Percentiles rank a stretch among this genome's conserved stretches.
These are phyloP conservation scores for Oropetium thomaeum DNA, from an alignment of 176 grass and related monocot species.

Conservation along the genomic window DNA sequence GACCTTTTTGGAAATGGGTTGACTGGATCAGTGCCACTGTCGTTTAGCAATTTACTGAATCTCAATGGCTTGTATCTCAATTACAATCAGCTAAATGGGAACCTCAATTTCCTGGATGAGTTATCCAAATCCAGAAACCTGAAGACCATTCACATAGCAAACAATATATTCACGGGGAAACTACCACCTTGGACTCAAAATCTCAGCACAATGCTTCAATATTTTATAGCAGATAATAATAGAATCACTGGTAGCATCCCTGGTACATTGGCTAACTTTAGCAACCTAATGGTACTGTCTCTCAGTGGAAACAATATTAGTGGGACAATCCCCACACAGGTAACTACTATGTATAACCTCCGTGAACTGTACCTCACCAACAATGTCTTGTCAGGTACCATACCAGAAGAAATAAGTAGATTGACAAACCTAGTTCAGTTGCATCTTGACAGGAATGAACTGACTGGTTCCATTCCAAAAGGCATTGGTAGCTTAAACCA, in stretches of 20 bases:
- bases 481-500: slow-evolving; percentile 14
- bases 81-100: slow-evolving; percentile 30
- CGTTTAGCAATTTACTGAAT: slow-evolving; percentile 31
- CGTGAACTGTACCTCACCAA: slow-evolving; percentile 29
- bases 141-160: background rate
- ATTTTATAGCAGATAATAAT: slow-evolving; percentile 15
- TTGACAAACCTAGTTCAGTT: slow-evolving; percentile 24
- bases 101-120: slow-evolving; percentile 34
- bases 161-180: slow-evolving; percentile 10
- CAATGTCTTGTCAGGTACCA: slow-evolving; percentile 34
- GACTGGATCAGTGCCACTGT: slow-evolving; percentile 36
- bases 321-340: slow-evolving; percentile 28
- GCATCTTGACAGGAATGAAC: slow-evolving; percentile 31
- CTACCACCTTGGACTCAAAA: slow-evolving; percentile 28
- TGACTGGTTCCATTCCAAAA: slow-evolving; percentile 33
- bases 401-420: slow-evolving; percentile 29
- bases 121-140: slow-evolving; percentile 32
- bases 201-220: background rate
- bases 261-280: slow-evolving; percentile 26
- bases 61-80: background rate
- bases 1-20: background rate
- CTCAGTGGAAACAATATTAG: slow-evolving; percentile 37
- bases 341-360: slow-evolving; percentile 26
- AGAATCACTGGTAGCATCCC: slow-evolving; percentile 33
- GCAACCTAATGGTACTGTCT: slow-evolving; percentile 5